Evolutionary conservation across 148 eudicot genomes (phyloP).

Genomic region (Persicaria maculosa): DNA sequence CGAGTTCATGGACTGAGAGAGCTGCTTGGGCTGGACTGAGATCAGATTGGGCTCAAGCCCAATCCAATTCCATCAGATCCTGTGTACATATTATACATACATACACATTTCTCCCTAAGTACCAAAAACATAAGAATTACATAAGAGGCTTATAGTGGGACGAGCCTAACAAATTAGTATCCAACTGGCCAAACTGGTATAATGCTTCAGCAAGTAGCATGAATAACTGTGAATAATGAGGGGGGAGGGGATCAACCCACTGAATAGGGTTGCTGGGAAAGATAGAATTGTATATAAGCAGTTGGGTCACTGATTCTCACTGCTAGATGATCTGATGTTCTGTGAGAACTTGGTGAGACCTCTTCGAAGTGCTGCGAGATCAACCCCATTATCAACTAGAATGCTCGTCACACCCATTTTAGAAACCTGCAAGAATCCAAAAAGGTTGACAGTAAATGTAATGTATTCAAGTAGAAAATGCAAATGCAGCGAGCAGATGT

Average conservation of each 20-base stretch:
- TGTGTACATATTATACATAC: too few species aligned
- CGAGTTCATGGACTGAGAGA: too few species aligned
- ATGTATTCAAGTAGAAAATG: background rate
- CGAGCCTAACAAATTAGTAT: too few species aligned
- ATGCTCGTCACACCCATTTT: slow-evolving; percentile 84
- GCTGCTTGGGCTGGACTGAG: too few species aligned
- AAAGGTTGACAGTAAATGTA: too few species aligned
- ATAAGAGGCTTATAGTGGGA: too few species aligned
- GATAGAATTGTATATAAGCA: background rate
- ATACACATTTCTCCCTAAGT: too few species aligned
- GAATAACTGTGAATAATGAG: background rate
- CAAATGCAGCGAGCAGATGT: background rate
- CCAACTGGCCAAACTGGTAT: background rate
- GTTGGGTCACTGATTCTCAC: slow-evolving; percentile 14
- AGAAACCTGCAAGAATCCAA: slow-evolving; percentile 32
- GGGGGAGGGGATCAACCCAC: background rate
- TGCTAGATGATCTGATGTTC: slow-evolving; percentile 30
- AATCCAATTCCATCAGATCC: too few species aligned
- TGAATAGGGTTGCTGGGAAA: background rate
- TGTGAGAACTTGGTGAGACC: slow-evolving; percentile 59
- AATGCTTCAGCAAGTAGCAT: background rate
- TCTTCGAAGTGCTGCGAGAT: slow-evolving; percentile 54
- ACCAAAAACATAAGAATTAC: too few species aligned
- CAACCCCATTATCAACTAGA: slow-evolving; percentile 57
- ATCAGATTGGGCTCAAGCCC: too few species aligned